These are phyloP conservation scores for Hyaloscypha hepaticicola DNA, from an alignment of 495 filamentous ascomycete genomes.

Conservation along the genomic window DNA sequence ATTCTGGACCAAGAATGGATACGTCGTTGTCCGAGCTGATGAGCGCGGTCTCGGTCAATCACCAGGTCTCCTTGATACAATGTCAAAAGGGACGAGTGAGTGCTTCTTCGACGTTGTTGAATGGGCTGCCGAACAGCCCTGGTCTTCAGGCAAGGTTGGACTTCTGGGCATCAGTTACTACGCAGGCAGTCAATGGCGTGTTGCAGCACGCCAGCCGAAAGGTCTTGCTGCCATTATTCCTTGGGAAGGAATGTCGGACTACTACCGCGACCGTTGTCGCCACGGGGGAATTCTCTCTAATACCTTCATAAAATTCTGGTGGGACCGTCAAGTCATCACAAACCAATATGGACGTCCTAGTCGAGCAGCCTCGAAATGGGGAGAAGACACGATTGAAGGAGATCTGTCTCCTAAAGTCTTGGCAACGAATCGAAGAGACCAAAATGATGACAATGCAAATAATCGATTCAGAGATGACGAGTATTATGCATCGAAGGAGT, in stretches of 20 bases:
- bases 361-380: slow-evolving; percentile 41
- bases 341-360: slow-evolving; percentile 62
- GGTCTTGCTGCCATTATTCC: slow-evolving; percentile 45
- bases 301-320: slow-evolving; percentile 63
- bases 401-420: slow-evolving; percentile 53
- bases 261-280: slow-evolving; percentile 41
- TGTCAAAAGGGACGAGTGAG: slow-evolving; percentile 42
- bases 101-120: slow-evolving; percentile 48
- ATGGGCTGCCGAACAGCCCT: slow-evolving; percentile 38
- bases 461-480: slow-evolving; percentile 57
- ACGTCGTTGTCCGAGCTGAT: slow-evolving; percentile 46
- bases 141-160: slow-evolving; percentile 47
- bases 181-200: slow-evolving; percentile 42
- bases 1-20: slow-evolving; percentile 41
- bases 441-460: slow-evolving; percentile 55
- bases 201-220: slow-evolving; percentile 41
- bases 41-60: slow-evolving; percentile 41
- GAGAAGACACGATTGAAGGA: slow-evolving; percentile 60
- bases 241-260: slow-evolving; percentile 46
- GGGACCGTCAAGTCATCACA: slow-evolving; percentile 59
- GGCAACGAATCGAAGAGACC: slow-evolving; percentile 52
- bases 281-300: slow-evolving; percentile 67
- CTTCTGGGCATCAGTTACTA: slow-evolving; percentile 45
- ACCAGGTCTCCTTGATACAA: slow-evolving; percentile 40
- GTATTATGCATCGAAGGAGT: slow-evolving; percentile 62